phyloP scores from a whole-genome alignment of 805 yeast genomes.

The Nakazawaea laoshanensis region DNA sequence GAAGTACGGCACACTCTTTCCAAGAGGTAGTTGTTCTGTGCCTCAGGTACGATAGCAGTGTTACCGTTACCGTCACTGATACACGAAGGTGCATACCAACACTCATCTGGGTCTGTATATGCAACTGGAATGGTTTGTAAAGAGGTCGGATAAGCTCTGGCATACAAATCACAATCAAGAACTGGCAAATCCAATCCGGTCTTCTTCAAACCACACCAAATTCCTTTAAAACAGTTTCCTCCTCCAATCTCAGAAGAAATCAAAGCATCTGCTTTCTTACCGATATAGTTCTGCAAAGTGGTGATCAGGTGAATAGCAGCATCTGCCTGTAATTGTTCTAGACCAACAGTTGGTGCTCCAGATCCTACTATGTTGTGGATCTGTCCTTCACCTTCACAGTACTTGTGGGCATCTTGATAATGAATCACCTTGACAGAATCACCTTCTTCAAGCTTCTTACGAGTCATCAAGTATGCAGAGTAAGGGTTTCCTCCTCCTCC shows the following conservation, averaged over 20 bases:
- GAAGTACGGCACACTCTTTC: conserved; percentile 33
- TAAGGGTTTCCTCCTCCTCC: conserved; percentile 49
- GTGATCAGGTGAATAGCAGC: conserved; percentile 26
- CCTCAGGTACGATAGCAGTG: conserved; percentile 14
- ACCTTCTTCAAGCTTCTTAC: conserved; percentile 26
- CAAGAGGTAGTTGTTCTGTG: conserved; percentile 21
- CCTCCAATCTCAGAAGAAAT: conserved; percentile 28
- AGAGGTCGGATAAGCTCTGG: conserved; percentile 30
- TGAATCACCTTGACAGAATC: conserved; percentile 26
- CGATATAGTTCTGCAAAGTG: conserved; percentile 19
- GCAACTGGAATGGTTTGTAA: conserved; percentile 26
- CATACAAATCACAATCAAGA: conserved; percentile 30
- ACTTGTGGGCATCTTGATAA: conserved; percentile 20
- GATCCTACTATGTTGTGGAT: conserved; percentile 11
- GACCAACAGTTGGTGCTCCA: conserved; percentile 40
- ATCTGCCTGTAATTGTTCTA: conserved; percentile 31
- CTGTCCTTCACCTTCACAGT: conserved; percentile 8
- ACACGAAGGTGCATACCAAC: conserved; percentile 20
- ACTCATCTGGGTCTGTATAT: conserved; percentile 10
- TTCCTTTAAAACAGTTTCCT: conserved; percentile 23
- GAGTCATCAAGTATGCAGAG: conserved; percentile 24
- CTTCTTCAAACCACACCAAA: conserved; percentile 16
- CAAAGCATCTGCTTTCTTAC: conserved; percentile 18
- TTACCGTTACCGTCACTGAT: conserved; percentile 22
- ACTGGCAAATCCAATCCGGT: conserved; percentile 20